Percentiles rank a stretch among this genome's conserved stretches.
Conservation (phyloP, 202 grass and related monocot species). For the Carex arenaria region DNA sequence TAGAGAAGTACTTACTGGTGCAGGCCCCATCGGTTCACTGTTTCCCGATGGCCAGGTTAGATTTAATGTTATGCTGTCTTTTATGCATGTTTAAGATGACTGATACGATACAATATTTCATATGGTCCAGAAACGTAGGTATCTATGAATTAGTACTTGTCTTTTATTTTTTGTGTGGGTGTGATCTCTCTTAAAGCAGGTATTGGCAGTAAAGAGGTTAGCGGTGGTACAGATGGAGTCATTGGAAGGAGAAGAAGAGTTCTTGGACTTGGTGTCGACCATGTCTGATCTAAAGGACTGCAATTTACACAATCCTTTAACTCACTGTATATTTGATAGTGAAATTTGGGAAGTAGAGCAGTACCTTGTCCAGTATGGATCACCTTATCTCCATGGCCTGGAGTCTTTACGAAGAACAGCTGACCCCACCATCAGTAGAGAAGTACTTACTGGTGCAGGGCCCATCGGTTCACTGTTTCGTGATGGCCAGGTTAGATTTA, state of each 20-base stretch:
- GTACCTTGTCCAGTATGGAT: no score
- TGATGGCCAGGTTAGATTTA: constrained; percentile 61
- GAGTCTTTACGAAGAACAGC: no score
- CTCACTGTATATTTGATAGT: no score
- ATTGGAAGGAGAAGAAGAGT: constrained; percentile 80
- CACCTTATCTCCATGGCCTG: no score
- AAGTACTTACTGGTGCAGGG: constrained; percentile 76
- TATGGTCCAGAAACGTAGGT: no score
- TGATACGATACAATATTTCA: background rate
- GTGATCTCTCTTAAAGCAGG: constrained; percentile 28
- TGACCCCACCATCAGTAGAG: constrained; percentile 23
- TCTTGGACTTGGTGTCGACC: constrained; percentile 75
- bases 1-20: constrained; percentile 68
- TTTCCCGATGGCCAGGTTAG: constrained; percentile 85
- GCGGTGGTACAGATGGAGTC: constrained; percentile 62
- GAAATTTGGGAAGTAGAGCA: no score
- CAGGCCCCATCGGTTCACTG: constrained; percentile 66
- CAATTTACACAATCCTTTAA: no score
- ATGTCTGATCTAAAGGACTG: constrained; percentile 73
- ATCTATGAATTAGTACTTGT: no score
- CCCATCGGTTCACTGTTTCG: constrained; percentile 69
- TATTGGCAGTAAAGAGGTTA: constrained; percentile 90
- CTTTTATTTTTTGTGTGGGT: background rate
- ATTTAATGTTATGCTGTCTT: background rate
- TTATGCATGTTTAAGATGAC: background rate